Percentiles rank a stretch among this genome's conserved stretches.
These are phyloP conservation scores for Phytophthora boehmeriae DNA, from an alignment of 352 stramenopile genomes.

Conservation along the genomic window DNA sequence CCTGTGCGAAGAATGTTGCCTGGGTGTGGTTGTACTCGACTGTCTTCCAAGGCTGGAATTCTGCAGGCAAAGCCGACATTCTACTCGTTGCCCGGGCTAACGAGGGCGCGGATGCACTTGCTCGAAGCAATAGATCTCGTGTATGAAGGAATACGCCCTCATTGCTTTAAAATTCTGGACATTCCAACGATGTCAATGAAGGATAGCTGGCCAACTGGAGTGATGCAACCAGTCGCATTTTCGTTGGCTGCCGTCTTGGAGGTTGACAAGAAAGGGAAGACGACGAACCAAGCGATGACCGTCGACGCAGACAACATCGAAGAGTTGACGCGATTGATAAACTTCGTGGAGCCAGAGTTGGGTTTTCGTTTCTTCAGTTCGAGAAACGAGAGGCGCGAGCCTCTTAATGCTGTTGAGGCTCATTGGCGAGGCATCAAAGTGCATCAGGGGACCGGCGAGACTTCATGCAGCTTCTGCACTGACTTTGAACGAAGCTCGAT, in stretches of 20 bases:
- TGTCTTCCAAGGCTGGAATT: too few relatives aligned
- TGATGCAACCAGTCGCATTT: slow-evolving; percentile 10
- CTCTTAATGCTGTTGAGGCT: background rate
- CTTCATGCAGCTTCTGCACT: background rate
- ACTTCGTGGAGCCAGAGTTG: slow-evolving; percentile 1
- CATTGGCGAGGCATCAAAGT: slow-evolving; percentile 9
- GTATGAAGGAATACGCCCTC: background rate
- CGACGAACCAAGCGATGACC: background rate
- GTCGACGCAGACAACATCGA: slow-evolving; percentile 6
- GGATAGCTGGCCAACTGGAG: too few relatives aligned
- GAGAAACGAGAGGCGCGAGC: background rate
- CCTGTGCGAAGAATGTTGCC: too few relatives aligned
- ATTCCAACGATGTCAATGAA: too few relatives aligned
- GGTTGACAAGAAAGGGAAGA: background rate
- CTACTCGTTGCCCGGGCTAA: too few relatives aligned
- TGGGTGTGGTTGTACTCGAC: too few relatives aligned
- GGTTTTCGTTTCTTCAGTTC: slow-evolving; percentile 10
- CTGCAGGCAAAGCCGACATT: too few relatives aligned
- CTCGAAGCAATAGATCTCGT: background rate
- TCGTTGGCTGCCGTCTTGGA: slow-evolving; percentile 6
- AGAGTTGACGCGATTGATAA: slow-evolving; percentile 5
- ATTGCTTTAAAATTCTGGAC: background rate
- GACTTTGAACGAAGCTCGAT: too few relatives aligned
- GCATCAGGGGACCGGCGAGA: background rate
- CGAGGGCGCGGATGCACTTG: slow-evolving; percentile 1